These are phyloP conservation scores for Endogone sp. DNA, from an alignment of 192 early-diverging fungal genomes.

Conservation along the genomic window DNA sequence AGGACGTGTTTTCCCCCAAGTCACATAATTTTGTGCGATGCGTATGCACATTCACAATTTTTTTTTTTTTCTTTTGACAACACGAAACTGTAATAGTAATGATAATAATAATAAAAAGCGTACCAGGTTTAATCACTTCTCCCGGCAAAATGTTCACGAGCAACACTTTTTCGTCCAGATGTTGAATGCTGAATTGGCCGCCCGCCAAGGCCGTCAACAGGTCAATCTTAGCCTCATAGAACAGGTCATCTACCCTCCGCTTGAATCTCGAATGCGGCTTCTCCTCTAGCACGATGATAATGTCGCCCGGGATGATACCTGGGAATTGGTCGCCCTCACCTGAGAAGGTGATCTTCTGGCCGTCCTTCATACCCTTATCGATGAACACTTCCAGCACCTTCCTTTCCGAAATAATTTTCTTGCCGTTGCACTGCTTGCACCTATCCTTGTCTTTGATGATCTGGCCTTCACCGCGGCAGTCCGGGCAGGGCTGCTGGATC, in stretches of 20 bases:
- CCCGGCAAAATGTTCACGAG: conserved; percentile 89
- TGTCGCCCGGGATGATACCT: conserved; percentile 92
- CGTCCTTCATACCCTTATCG: conserved; percentile 97
- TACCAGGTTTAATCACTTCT: conserved; percentile 91
- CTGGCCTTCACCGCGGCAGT: conserved; percentile 90
- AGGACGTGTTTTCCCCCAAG: too few species aligned
- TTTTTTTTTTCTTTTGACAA: too few species aligned
- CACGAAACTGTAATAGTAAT: too few species aligned
- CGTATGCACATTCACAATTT: too few species aligned
- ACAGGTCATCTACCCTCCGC: conserved; percentile 90
- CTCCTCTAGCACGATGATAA: conserved; percentile 95
- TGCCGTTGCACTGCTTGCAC: conserved; percentile 88
- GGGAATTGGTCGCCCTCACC: conserved; percentile 98
- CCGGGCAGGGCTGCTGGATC: conserved; percentile 94
- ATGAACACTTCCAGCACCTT: conserved; percentile 98
- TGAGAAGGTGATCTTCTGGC: conserved; percentile 90
- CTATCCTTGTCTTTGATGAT: conserved; percentile 86
- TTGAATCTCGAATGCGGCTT: conserved; percentile 92
- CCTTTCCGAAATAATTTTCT: conserved; percentile 82
- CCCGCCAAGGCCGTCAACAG: conserved; percentile 93
- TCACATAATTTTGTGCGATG: too few species aligned
- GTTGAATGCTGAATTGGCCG: conserved; percentile 86
- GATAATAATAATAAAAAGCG: not conserved
- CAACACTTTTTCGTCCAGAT: conserved; percentile 90
- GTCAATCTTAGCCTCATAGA: conserved; percentile 91